phyloP scores from a whole-genome alignment of 352 stramenopile genomes.

The Plasmopara viticola region DNA sequence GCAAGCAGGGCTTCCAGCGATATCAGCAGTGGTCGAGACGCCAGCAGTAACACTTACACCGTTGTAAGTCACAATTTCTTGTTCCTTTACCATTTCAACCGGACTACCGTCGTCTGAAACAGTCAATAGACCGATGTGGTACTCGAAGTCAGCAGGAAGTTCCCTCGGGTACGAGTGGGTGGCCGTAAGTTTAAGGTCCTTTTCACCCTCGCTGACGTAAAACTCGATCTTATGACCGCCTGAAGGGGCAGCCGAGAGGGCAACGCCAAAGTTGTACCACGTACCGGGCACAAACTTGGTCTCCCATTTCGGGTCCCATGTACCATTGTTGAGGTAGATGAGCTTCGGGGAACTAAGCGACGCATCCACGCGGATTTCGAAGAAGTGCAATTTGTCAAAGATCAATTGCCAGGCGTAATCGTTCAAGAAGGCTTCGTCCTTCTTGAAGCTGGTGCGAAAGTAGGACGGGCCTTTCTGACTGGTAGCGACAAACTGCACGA shows the following conservation, averaged over 20 bases:
- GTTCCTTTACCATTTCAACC: slow-evolving; percentile 26
- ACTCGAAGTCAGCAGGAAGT: slow-evolving; percentile 8
- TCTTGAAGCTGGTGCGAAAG: background rate
- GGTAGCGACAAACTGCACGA: no score
- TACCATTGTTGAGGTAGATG: no score
- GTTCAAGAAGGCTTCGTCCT: background rate
- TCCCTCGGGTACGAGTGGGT: slow-evolving; percentile 2
- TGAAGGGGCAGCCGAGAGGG: slow-evolving; percentile 18
- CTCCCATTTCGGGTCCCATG: no score
- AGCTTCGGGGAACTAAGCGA: no score
- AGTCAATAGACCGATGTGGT: slow-evolving; percentile 46
- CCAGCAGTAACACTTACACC: slow-evolving; percentile 13
- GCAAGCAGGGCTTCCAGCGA: no score
- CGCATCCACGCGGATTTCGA: background rate
- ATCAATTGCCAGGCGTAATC: slow-evolving; percentile 28
- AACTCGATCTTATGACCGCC: slow-evolving; percentile 22
- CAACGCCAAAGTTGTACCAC: slow-evolving; percentile 12
- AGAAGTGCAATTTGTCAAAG: slow-evolving; percentile 39
- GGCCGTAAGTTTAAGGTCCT: slow-evolving; percentile 14
- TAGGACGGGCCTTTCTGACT: no score
- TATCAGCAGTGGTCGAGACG: background rate
- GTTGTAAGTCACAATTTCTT: slow-evolving; percentile 51
- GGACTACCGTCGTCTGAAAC: slow-evolving; percentile 36
- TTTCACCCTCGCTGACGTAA: slow-evolving; percentile 35
- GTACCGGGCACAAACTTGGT: no score